Base-by-base conservation (phyloP, 2,329 filamentous ascomycete species). In the Cyanodermella asteris region DNA sequence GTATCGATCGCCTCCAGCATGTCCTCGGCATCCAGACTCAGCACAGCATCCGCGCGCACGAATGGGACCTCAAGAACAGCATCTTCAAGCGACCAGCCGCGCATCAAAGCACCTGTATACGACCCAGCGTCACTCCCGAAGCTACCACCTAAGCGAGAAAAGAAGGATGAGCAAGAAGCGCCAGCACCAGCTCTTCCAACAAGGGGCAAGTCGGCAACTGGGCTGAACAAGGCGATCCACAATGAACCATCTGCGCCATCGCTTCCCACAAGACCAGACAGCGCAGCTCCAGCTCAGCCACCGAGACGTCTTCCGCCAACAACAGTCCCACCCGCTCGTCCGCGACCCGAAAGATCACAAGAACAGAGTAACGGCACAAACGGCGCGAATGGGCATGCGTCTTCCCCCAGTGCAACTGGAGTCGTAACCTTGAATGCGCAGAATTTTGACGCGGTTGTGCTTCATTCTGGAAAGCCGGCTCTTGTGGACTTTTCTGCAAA, bases 101-200 rank as follows among this genome's bases (percentile, higher is more conserved):
- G 47, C 18, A 44, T 60, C 24, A 54, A 55, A 35, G 59, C 64
- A 5, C 64, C 65, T 8, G 55, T 55, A 24, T 70, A 57, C 45
- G 60, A 62, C 29, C 55, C 62, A 24, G 43, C 52, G 7, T 50
- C 55, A 21, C 42, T 68, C 6, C 64, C 64, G 24, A 47, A 55
- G 15, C 44, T 67, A 19, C 62, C 61, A 24, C 51, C 57, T 2
- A 63, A 55, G 11, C 5, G 40, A 15, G 12, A 24, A 30, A 12
- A 21, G 23, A 6, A 19, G 24, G 12, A 14, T 27, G 14, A 11
- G 13, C 10, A 23, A 26, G 18, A 31, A 42, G 43, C 23, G 49
- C 53, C 23, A 42, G 41, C 38, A 27, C 43, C 44, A 22, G 38
- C 43, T 13, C 44, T 47, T 4, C 32, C 49, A 12, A 42, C 38